Conservation (phyloP, 2,329 filamentous ascomycete species). For the Trichoderma guizhouense region DNA sequence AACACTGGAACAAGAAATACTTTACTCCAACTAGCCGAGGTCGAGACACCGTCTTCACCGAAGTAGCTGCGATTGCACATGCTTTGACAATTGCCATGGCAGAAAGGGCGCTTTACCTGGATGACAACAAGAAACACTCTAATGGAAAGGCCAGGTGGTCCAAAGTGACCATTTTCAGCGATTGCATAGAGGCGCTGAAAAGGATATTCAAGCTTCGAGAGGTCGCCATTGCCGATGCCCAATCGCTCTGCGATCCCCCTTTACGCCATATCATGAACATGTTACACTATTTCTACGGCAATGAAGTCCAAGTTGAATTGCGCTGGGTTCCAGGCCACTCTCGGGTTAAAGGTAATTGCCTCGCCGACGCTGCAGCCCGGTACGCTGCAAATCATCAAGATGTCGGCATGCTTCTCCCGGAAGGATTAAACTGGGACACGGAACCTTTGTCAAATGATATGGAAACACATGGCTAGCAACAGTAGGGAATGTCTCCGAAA, state of each 20-base stretch:
- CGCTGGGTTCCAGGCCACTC: background rate
- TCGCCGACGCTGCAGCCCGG: background rate
- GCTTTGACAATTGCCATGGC: background rate
- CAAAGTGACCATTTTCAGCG: background rate
- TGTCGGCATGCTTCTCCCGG: background rate
- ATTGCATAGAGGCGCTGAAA: background rate
- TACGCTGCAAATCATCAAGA: background rate
- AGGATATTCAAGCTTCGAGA: background rate
- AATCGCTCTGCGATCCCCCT: background rate
- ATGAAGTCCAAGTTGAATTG: background rate
- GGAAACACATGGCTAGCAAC: background rate
- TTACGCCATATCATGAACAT: background rate
- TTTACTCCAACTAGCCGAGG: background rate
- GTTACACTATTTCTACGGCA: background rate
- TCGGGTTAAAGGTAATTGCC: background rate
- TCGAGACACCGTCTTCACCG: background rate
- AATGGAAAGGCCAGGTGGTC: background rate
- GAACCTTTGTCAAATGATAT: background rate
- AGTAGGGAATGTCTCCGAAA: background rate
- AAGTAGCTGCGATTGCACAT: background rate
- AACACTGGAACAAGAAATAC: background rate
- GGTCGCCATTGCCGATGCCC: rapidly evolving
- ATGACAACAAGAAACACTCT: background rate
- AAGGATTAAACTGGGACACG: background rate
- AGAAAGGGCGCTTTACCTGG: too few relatives aligned